Base-by-base conservation (phyloP, 2,329 filamentous ascomycete species). In the Alternaria viburni region DNA sequence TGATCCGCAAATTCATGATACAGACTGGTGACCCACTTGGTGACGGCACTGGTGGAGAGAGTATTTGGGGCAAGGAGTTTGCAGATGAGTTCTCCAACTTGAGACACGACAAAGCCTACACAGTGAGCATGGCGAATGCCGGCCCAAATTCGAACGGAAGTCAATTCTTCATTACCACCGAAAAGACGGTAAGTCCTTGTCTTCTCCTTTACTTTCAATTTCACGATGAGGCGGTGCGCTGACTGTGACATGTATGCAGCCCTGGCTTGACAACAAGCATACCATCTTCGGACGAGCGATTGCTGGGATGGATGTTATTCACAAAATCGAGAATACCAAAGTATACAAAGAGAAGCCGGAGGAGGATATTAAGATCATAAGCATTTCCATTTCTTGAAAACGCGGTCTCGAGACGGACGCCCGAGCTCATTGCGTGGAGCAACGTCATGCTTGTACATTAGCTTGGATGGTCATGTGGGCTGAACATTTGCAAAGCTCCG, bases 1-100 rank as follows among this genome's bases (percentile, higher is more conserved):
- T 99, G 7, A 99, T 99, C 72, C 89, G 92, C 65, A 97, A 97
- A 76, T 99, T 99, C 83, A 99, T 99, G 96, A 97, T 99, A 64
- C 93, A 93, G 76, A 88, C 88, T 21, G 93, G 93, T 54, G 93
- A 97, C 76, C 93, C 93, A 0, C 81, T 96, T 1, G 93, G 93
- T 10, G 93, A 97, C 74, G 93, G 93, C 5, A 97, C 93, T 0
- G 93, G 93, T 47, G 93, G 93, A 41, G 93, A 96, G 79, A 93
- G 90, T 69, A 97, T 97, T 73, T 97, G 93, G 93, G 93, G 93
- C n/a, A 89, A 85, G 45, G 91, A 96, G 70, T 97, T 97, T 73
- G 92, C 91, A 74, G 96, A 99, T 76, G 96, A 99, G 79, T 97
- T 99, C 72, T 93, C 92, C 0, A 91, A 89, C 17, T 82, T 99